A percentile compares a stretch with the other conserved stretches of the same genome.
phyloP scores from a whole-genome alignment of 352 stramenopile genomes.

The Globisporangium canariense region DNA sequence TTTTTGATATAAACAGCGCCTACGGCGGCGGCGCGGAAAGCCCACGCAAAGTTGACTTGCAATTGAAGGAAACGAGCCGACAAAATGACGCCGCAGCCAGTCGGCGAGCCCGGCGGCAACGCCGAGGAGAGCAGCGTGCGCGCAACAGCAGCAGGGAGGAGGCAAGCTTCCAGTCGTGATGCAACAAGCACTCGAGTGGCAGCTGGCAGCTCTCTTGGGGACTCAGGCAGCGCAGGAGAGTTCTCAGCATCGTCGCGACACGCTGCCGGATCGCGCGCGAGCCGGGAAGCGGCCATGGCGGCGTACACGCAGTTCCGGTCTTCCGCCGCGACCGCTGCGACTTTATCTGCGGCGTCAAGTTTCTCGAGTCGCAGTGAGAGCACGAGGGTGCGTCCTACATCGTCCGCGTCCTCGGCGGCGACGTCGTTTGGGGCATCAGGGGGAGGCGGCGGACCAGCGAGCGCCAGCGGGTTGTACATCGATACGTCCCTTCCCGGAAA shows the following conservation, averaged over 20 bases:
- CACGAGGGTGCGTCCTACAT: neutral
- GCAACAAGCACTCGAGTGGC: neutral
- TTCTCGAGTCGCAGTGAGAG: conserved; percentile 7
- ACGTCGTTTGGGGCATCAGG: conserved; percentile 3
- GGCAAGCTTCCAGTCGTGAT: neutral
- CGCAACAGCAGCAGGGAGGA: neutral
- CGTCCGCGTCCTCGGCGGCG: neutral
- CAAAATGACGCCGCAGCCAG: conserved; percentile 5
- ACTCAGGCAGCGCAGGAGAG: neutral
- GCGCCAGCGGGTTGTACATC: conserved; percentile 9
- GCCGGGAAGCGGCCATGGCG: conserved; percentile 11
- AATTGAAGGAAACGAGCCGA: conserved; percentile 2
- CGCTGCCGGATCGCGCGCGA: conserved; percentile 6
- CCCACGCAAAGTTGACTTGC: conserved; percentile 3
- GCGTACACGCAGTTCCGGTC: conserved; percentile 16
- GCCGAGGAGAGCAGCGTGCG: neutral
- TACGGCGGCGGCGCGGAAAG: neutral
- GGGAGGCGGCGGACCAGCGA: neutral
- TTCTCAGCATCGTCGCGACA: neutral
- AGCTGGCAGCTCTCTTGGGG: neutral
- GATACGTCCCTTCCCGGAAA: conserved; percentile 12
- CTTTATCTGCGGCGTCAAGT: conserved; percentile 5
- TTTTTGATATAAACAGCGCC: neutral
- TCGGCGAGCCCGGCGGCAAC: conserved; percentile 1
- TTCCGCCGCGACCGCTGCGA: conserved; percentile 10